A percentile compares a stretch with the other conserved stretches of the same genome.
These are phyloP conservation scores for Urtica urens DNA, from an alignment of 306 rosid species.

Conservation along the genomic window DNA sequence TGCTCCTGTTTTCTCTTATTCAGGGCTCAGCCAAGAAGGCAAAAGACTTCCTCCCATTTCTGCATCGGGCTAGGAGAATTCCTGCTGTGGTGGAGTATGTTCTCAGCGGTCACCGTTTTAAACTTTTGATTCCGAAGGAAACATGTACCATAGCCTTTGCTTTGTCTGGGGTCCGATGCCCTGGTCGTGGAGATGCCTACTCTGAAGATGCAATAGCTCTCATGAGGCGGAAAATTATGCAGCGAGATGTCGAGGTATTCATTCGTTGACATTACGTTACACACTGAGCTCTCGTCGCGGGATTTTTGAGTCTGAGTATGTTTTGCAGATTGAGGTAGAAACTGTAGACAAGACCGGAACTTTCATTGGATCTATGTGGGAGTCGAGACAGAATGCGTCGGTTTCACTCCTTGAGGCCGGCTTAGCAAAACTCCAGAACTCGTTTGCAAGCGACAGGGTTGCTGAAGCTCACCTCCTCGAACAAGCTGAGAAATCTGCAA, in stretches of 20 bases:
- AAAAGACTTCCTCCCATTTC: slow-evolving; percentile 80
- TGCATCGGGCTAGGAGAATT: slow-evolving; percentile 70
- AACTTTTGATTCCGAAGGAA: slow-evolving; percentile 91
- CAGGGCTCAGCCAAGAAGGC: slow-evolving; percentile 87
- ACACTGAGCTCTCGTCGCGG: slow-evolving; percentile 1
- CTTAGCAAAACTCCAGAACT: slow-evolving; percentile 70
- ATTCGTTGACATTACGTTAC: slow-evolving; percentile 12
- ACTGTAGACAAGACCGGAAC: slow-evolving; percentile 93
- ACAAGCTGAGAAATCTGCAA: slow-evolving; percentile 82
- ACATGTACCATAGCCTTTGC: slow-evolving; percentile 94
- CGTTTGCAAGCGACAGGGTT: slow-evolving; percentile 84
- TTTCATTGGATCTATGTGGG: slow-evolving; percentile 95
- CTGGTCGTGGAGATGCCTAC: slow-evolving; percentile 88
- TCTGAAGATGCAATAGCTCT: slow-evolving; percentile 92
- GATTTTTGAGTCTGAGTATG: no score
- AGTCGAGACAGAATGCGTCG: slow-evolving; percentile 63
- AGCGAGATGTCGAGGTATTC: slow-evolving; percentile 91
- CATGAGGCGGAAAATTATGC: slow-evolving; percentile 96
- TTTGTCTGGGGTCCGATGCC: slow-evolving; percentile 91
- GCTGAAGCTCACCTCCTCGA: slow-evolving; percentile 78
- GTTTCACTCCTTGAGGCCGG: slow-evolving; percentile 81
- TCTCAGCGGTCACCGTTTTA: slow-evolving; percentile 98
- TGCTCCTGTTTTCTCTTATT: slow-evolving; percentile 4
- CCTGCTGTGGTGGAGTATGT: slow-evolving; percentile 98
- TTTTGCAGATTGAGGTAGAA: slow-evolving; percentile 77